Evolutionary conservation across 139 green algal genomes (phyloP), one percentile per base, ranked within the genome.

Genomic region (Haematococcus sp.): DNA sequence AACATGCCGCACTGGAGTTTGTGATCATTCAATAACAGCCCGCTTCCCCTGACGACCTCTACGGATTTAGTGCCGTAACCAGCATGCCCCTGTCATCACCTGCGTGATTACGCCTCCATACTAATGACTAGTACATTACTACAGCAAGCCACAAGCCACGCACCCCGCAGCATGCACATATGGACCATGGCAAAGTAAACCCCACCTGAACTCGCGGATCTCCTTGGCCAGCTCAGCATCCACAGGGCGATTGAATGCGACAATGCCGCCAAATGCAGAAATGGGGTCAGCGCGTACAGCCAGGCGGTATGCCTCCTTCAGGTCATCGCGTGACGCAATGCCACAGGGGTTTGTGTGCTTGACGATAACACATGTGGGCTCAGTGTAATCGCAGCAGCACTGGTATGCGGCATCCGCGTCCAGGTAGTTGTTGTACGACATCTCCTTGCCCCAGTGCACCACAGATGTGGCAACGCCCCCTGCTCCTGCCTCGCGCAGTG

Each of bases 341-440:
- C 96, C 96, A 80, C 96, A 99, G 34, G 96, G 96, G 88, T 99
- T 99, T 81, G 96, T 99, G 92, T 99, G 96, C 92, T 99, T 99
- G n/a, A 99, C 96, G 30, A 99, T 93, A 15, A 99, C 96, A 79
- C 96, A 99, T 15, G 86, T 91, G 15, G 93, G 89, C 64, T 90
- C 86, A 22, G 68, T 67, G 75, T 85, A 89, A 72, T 89, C 84
- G 52, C 78, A 86, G 74, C 71, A 81, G 70, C 77, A 85, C 74
- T 79, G 75, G 80, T 89, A 89, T 17, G 84, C 83, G 44, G 83
- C 84, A 60, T 98, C 94, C 0, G 91, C 91, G 73, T 99, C 96
- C 71, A 99, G 79, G 81, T 98, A 99, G 88, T 99, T 99, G 88
- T 99, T 99, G 91, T 99, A 99, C 0, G 74, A 91, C 96, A 99